phyloP scores from a whole-genome alignment of 2,329 filamentous ascomycete genomes.

The Xylaria sp. region DNA sequence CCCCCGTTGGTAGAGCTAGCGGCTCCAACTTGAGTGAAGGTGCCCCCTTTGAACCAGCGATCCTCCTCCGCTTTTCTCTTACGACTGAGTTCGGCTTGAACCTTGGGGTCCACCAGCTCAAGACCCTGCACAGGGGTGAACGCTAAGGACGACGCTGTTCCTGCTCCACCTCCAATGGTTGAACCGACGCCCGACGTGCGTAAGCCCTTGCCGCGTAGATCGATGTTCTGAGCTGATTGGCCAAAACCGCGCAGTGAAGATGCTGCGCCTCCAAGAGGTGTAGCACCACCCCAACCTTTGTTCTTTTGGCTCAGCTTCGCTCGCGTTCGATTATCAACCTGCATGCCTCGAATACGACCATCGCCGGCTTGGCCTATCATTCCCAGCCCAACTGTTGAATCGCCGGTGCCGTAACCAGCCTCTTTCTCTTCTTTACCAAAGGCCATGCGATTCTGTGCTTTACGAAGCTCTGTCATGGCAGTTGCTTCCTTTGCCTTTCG shows the following conservation, averaged over 20 bases:
- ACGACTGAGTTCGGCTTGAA: constrained; percentile 84
- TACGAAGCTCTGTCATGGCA: constrained; percentile 95
- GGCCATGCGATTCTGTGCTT: constrained; percentile 94
- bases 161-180: constrained; percentile 70
- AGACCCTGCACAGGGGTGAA: constrained; percentile 96
- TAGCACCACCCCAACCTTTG: constrained; percentile 88
- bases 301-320: constrained; percentile 95
- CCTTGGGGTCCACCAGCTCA: constrained; percentile 93
- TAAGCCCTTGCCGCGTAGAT: constrained; percentile 80
- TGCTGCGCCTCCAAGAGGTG: constrained; percentile 72
- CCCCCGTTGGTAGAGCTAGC: constrained; percentile 59
- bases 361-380: constrained; percentile 94
- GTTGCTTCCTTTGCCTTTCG: constrained; percentile 96
- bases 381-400: constrained; percentile 86
- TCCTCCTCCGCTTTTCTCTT: constrained; percentile 96
- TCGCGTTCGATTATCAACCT: constrained; percentile 91
- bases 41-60: constrained; percentile 96
- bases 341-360: constrained; percentile 85
- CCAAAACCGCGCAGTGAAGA: constrained; percentile 85
- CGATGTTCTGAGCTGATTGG: constrained; percentile 70
- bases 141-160: constrained; percentile 86
- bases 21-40: constrained; percentile 83
- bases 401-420: constrained; percentile 87
- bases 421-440: constrained; percentile 97
- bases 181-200: constrained; percentile 84